Evolutionary conservation across 352 stramenopile genomes (phyloP), one percentile per base, ranked within the genome.

Genomic region (Phytophthora ramorum): DNA sequence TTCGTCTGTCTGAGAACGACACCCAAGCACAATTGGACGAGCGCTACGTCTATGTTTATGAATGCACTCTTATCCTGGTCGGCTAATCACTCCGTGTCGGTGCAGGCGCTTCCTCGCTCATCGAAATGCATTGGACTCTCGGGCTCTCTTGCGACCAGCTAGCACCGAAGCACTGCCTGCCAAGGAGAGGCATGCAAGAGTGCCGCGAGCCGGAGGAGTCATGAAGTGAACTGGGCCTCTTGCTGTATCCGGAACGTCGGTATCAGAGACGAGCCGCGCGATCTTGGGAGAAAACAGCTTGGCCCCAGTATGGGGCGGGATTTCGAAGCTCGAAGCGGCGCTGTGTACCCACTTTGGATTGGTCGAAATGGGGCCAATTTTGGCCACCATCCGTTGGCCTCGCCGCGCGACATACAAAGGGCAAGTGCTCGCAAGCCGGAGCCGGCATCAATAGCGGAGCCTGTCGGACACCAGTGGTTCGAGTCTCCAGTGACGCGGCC

Each of bases 201-300:
- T 34, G 35, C 35, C 12, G 35, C 35, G 35, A 41, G 35, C 35
- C 35, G 35, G 35, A 41, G 16, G 35, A 34, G 7, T 34, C 28
- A 32, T 41, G 13, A 41, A 41, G 35, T 47, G 20, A 28, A 58
- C 48, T 53, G 54, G 44, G 13, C 46, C 40, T 58, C 26, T 44
- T 22, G 22, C 3, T 24, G 3, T 24, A 24, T 24, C 22, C 22
- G 22, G 22, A 24, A 61, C 20, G 20, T 16, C 32, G 12, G 16
- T 34, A 34, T 34, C 50, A 64, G 47, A 74, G 49, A 75, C 61
- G 37, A 71, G 61, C 30, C 66, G 28, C 34, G 34, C n/a, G 14
- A 35, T 57, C 35, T 20, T 63, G 26, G 22, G 28, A 34, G 22
- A 24, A 30, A 61, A 61, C 28, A 14, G 34, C 41, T 65, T 49